Evolutionary conservation across 106 monocot species (phyloP), one percentile per base, ranked within the genome.

Genomic region (Allium fistulosum): DNA sequence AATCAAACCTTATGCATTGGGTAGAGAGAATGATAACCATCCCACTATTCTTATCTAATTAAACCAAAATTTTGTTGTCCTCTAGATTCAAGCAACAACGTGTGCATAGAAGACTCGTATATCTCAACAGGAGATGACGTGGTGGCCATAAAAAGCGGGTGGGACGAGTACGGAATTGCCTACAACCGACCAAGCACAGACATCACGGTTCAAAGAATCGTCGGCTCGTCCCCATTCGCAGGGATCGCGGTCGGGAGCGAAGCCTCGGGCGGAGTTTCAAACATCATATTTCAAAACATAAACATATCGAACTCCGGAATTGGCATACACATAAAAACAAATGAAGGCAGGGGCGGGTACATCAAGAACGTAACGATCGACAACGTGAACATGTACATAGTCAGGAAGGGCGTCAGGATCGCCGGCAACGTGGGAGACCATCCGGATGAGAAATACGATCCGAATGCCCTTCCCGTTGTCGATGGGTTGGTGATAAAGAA

Each of bases 251-350:
- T 69, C 4, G 89, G 89, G 22, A 90, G 89, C 17, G 89, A 90
- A 67, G 69, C 75, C 7, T 90, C 89, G 0, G 89, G 89, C 3
- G 85, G 89, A 6, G 82, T 90, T 11, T 53, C 77, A 17, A 69
- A 83, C 45, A 69, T 90, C 58, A 18, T 82, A 48, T 77, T 80
- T 50, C 77, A 85, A 48, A 69, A 85, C 66, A 17, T 85, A 9
- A 80, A 51, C 46, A 61, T 90, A 53, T 78, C 48, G 67, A 72
- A 82, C 56, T 75, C 80, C 1, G 89, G 82, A 55, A 28, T 82
- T 46, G 89, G 85, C 68, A 80, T 90, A 77, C 89, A 90, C 66
- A 80, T 90, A 28, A 90, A 90, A 77, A 90, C 89, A 61, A 80
- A 82, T 46, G 50, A 45, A 0, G 89, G 89, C 15, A 68, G 80